Base-by-base conservation (phyloP, 306 rosid genomes). In the Styphnolobium japonicum region DNA sequence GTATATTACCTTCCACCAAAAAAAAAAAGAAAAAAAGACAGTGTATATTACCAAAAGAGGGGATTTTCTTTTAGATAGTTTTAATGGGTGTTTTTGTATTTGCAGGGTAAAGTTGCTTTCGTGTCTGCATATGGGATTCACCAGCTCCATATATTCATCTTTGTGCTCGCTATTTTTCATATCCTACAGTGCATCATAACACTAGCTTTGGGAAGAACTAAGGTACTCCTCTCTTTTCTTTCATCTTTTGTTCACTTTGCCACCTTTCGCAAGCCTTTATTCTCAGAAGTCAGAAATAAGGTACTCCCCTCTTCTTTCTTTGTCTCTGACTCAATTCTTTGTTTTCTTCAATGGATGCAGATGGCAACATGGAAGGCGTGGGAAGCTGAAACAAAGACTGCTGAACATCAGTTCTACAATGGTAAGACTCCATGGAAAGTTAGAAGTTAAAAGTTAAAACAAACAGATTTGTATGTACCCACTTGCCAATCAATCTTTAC, bases 111-210 rank as follows among this genome's bases (percentile, higher is more conserved):
- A 87, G 94, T 93, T 8, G 91, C 97, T 43, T 89, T 93, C 25
- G 67, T 91, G 64, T 84, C 97, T 6, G 58, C 88, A n/a, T 91
- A 93, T 80, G 96, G 85, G 34, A 91, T 93, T 80, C 98, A 91
- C 77, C 92, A 91, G 88, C 94, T 93, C 61, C 98, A 93, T 42
- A 25, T 91, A 22, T 91, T 93, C 88, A 88, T 93, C 84, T 91
- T 93, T 75, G 86, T 87, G 18, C 69, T 93, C 10, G 98, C 93
- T 16, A 16, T 80, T 46, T 82, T 81, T 76, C 98, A 93, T 53
- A 77, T 93, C 16, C 74, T 91, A 1, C 88, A 86, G 31, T 93
- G 98, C 88, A 82, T 93, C 42, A 45, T 39, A 37, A 93, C 92
- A 16, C 66, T 88, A 67, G 78, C 51, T 82, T 58, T 93, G 60